phyloP scores from a whole-genome alignment of 768 basidiomycete species.

The Pulveroboletus sp. region DNA sequence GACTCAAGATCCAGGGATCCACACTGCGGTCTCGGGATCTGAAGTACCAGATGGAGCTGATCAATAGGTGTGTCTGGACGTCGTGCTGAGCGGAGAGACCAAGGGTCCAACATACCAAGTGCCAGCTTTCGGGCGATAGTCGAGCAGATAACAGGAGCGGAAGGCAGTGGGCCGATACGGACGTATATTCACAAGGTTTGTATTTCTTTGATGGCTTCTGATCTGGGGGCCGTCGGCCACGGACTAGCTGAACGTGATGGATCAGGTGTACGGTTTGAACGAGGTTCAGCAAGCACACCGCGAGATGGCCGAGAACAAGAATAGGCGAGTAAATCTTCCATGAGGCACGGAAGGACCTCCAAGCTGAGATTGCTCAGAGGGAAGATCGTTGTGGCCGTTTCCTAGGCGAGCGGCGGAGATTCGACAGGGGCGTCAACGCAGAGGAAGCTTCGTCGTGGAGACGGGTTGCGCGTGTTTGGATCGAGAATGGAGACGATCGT shows the following conservation, averaged over 20 bases:
- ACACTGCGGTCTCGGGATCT: constrained; percentile 72
- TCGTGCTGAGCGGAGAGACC: not conserved
- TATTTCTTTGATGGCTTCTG: constrained; percentile 8
- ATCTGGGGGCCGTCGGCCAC: constrained; percentile 15
- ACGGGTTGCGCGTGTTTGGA: constrained; percentile 4
- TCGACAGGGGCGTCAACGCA: constrained; percentile 1
- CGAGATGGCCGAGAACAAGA: constrained; percentile 79
- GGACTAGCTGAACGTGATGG: constrained; percentile 2
- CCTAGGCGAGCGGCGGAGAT: constrained; percentile 15
- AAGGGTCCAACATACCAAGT: constrained; percentile 1
- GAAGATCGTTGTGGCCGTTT: constrained; percentile 29
- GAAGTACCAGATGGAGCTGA: constrained; percentile 74
- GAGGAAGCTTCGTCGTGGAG: not conserved
- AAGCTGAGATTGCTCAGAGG: constrained; percentile 19
- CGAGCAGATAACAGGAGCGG: constrained; percentile 51
- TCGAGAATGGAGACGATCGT: not conserved
- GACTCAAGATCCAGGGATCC: constrained; percentile 83
- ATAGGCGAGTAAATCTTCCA: constrained; percentile 31
- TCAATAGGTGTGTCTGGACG: constrained; percentile 42
- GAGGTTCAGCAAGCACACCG: constrained; percentile 75
- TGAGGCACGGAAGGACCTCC: not conserved
- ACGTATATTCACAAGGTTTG: constrained; percentile 76
- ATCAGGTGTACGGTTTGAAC: constrained; percentile 73
- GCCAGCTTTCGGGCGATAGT: constrained; percentile 55
- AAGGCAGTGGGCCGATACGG: constrained; percentile 57